Percentiles rank a stretch among this genome's conserved stretches.
Conservation (phyloP, 2,329 filamentous ascomycete genomes). For the Lachnellula subtilissima region DNA sequence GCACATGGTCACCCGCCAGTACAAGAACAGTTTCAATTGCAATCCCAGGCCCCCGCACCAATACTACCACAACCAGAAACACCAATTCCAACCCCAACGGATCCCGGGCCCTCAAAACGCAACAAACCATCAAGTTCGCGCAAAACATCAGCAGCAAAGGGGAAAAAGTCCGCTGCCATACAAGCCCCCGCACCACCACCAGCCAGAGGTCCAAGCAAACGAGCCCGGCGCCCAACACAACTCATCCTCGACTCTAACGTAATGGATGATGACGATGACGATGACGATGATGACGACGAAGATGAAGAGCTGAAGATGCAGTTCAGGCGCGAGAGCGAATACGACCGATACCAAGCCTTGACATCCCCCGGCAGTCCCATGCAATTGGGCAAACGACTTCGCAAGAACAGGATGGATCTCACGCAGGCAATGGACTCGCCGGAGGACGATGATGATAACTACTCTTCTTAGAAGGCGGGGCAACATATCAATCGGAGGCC, state of each 20-base stretch:
- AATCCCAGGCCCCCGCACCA: not conserved
- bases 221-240: conserved; percentile 17
- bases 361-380: conserved; percentile 21
- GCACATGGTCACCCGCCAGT: not conserved
- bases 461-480: not conserved
- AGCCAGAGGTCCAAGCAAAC: conserved; percentile 16
- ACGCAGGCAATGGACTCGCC: conserved; percentile 4
- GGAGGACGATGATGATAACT: conserved; percentile 7
- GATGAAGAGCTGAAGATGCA: conserved; percentile 12
- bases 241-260: conserved; percentile 7
- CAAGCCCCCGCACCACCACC: conserved; percentile 5
- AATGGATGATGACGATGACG: conserved; percentile 9
- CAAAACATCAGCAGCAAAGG: not conserved
- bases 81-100: not conserved
- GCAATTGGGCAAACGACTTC: conserved; percentile 23
- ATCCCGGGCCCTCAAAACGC: not conserved
- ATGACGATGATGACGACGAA: conserved; percentile 17
- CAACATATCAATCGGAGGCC: no score
- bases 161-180: not conserved
- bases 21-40: not conserved
- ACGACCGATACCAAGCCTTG: conserved; percentile 27
- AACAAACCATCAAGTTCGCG: not conserved
- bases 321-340: conserved; percentile 20
- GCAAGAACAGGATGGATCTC: conserved; percentile 15
- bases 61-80: not conserved